Percentiles rank a stretch among this genome's conserved stretches.
Conservation (phyloP, 257 asterid genomes). For the Catharanthus roseus region DNA sequence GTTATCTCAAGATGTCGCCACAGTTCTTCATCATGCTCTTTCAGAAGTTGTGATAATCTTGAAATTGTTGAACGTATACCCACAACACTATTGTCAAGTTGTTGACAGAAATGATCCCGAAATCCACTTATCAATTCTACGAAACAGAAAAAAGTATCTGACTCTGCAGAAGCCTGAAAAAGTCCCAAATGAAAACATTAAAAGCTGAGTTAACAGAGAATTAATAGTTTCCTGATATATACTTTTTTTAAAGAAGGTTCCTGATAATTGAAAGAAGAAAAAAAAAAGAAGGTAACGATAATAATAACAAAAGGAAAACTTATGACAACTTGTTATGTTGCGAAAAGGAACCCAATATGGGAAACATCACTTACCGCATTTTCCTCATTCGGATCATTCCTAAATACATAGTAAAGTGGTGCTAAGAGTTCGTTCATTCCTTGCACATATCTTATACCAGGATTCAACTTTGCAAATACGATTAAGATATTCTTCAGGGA, state of each 20-base stretch:
- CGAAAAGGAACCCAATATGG: not conserved
- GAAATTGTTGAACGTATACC: slow-evolving; percentile 93
- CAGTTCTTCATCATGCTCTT: slow-evolving; percentile 94
- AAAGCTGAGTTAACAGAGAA: slow-evolving; percentile 9
- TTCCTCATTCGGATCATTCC: slow-evolving; percentile 73
- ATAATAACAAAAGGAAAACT: not conserved
- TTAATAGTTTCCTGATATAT: not conserved
- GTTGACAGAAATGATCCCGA: slow-evolving; percentile 92
- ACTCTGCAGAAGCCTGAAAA: slow-evolving; percentile 81
- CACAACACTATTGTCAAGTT: slow-evolving; percentile 94
- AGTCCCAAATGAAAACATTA: slow-evolving; percentile 26
- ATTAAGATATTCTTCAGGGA: slow-evolving; percentile 64
- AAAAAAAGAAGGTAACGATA: not conserved
- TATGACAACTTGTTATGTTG: not conserved
- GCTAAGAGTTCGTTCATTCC: slow-evolving; percentile 99
- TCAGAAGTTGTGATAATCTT: slow-evolving; percentile 74
- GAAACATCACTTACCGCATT: slow-evolving; percentile 46
- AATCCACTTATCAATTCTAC: slow-evolving; percentile 93
- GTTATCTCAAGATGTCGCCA: slow-evolving; percentile 99
- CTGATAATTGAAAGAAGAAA: not conserved
- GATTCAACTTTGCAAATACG: slow-evolving; percentile 88
- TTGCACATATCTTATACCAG: slow-evolving; percentile 97
- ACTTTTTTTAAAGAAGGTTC: too few relatives aligned
- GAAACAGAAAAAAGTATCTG: slow-evolving; percentile 92
- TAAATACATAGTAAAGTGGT: slow-evolving; percentile 70